Percentiles rank a stretch among this genome's conserved stretches.
Conservation (phyloP, 768 basidiomycete genomes). For the Nidularia pulvinata region DNA sequence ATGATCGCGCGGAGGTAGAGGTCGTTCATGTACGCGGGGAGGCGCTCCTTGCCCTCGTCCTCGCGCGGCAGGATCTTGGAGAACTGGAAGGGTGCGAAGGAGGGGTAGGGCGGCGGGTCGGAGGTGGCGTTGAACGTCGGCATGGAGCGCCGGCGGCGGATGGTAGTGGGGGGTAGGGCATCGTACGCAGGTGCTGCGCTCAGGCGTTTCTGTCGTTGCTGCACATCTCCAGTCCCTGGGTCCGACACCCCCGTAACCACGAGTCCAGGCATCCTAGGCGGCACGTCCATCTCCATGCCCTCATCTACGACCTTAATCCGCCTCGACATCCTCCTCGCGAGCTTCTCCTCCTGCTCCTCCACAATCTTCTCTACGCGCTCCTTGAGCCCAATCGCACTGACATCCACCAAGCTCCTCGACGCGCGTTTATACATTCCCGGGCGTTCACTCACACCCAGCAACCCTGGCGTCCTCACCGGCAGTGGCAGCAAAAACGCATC, state of each 20-base stretch:
- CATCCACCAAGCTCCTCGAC: conserved; percentile 66
- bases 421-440: conserved; percentile 57
- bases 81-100: conserved; percentile 18
- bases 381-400: conserved; percentile 30
- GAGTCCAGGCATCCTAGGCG: not conserved
- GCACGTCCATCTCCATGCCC: not conserved
- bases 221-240: conserved; percentile 4
- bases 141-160: conserved; percentile 68
- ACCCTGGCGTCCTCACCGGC: not conserved
- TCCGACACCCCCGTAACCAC: too few species aligned
- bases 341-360: conserved; percentile 21
- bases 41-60: conserved; percentile 83
- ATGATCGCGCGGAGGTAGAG: conserved; percentile 82
- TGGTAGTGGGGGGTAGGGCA: conserved; percentile 26
- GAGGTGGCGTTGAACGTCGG: conserved; percentile 60
- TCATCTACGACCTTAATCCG: not conserved
- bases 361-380: conserved; percentile 27
- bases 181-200: conserved; percentile 33
- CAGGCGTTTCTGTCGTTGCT: conserved; percentile 19
- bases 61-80: conserved; percentile 47
- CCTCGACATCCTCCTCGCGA: conserved; percentile 11
- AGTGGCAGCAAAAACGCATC: conserved; percentile 6
- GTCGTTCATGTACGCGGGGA: conserved; percentile 82
- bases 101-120: conserved; percentile 71
- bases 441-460: conserved; percentile 2